Evolutionary conservation across 108 stramenopile species (phyloP).

Genomic region (Cyclotella kingstonii): DNA sequence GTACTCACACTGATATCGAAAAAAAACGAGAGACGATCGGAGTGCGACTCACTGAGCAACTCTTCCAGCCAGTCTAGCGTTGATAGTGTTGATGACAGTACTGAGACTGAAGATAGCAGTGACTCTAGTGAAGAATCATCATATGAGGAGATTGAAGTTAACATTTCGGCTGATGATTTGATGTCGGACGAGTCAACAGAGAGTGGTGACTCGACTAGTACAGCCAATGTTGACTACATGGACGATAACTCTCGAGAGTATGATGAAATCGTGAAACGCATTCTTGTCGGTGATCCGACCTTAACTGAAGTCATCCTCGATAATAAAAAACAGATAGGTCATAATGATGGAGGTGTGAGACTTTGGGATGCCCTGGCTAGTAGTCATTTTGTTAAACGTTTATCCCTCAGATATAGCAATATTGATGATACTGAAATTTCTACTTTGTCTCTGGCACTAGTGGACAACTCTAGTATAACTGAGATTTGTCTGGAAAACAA

Average conservation of each 20-base stretch:
- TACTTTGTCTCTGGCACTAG: constrained; percentile 18
- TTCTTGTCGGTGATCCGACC: constrained; percentile 16
- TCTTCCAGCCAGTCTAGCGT: constrained; percentile 18
- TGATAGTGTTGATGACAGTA: constrained; percentile 21
- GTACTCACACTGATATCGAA: background rate
- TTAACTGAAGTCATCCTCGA: constrained; percentile 25
- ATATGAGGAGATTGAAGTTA: too few relatives aligned
- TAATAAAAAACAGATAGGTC: constrained; percentile 4
- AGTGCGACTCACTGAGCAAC: constrained; percentile 9
- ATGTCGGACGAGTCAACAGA: too few relatives aligned
- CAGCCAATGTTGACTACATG: too few relatives aligned
- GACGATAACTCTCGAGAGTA: constrained; percentile 1
- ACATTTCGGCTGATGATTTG: too few relatives aligned
- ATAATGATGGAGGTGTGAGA: constrained; percentile 13
- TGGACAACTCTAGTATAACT: constrained; percentile 24
- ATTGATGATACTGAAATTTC: constrained; percentile 19
- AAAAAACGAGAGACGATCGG: background rate
- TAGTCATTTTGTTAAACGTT: constrained; percentile 9
- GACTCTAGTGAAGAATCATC: background rate
- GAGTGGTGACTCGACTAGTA: too few relatives aligned
- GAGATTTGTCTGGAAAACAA: constrained; percentile 25
- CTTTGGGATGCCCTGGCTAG: constrained; percentile 21
- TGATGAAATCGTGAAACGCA: constrained; percentile 13
- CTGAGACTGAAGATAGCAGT: constrained; percentile 4
- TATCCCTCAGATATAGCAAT: constrained; percentile 28